Percentiles rank a stretch among this genome's conserved stretches.
phyloP scores from a whole-genome alignment of 257 asterid species.

The Hygrophila difformis region DNA sequence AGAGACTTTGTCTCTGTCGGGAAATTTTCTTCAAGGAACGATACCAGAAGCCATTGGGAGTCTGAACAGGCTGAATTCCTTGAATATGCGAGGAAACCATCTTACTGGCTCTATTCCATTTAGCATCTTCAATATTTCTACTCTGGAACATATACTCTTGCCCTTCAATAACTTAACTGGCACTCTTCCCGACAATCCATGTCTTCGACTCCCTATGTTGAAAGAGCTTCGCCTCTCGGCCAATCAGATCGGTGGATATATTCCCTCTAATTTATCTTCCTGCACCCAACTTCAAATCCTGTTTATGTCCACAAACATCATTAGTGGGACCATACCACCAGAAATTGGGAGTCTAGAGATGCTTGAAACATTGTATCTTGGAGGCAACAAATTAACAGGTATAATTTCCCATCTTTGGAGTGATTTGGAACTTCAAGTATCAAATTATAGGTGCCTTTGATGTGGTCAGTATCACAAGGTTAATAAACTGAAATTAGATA shows the following conservation, averaged over 20 bases:
- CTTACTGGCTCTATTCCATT: conserved; percentile 1
- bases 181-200: background rate
- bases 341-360: too few relatives aligned
- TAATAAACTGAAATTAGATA: too few relatives aligned
- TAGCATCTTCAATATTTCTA: background rate
- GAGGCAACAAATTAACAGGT: too few relatives aligned
- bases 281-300: background rate
- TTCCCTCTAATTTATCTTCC: background rate
- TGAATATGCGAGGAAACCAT: background rate
- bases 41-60: background rate
- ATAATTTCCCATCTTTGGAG: too few relatives aligned
- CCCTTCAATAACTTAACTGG: background rate
- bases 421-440: too few relatives aligned
- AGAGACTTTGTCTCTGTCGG: background rate
- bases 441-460: too few relatives aligned
- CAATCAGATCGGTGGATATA: background rate
- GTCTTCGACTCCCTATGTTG: background rate
- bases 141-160: background rate
- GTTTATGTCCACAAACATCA: background rate
- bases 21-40: background rate
- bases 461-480: too few relatives aligned
- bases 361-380: too few relatives aligned
- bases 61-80: background rate
- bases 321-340: background rate
- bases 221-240: background rate